Conservation (phyloP, 208 protist species). For the Blechomonas ayalai region DNA sequence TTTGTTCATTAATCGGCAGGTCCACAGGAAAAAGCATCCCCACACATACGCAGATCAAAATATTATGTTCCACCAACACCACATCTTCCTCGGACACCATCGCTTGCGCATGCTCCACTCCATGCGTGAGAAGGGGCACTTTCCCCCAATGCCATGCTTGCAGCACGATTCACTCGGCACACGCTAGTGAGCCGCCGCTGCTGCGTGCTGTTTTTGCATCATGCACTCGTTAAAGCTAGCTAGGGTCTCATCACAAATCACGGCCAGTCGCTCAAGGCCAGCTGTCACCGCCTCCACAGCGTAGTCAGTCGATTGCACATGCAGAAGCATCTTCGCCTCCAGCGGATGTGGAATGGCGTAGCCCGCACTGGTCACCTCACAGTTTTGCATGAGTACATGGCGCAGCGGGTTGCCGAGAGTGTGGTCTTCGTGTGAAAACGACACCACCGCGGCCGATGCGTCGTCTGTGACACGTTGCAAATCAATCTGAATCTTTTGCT, state of each 20-base stretch:
- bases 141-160: too few relatives aligned
- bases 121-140: too few relatives aligned
- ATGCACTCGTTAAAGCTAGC: conserved; percentile 71
- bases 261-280: conserved; percentile 72
- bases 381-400: conserved; percentile 90
- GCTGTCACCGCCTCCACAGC: conserved; percentile 76
- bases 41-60: too few relatives aligned
- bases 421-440: conserved; percentile 89
- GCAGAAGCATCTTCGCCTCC: conserved; percentile 90
- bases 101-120: too few relatives aligned
- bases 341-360: conserved; percentile 93
- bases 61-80: too few relatives aligned
- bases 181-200: too few relatives aligned
- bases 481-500: conserved; percentile 86
- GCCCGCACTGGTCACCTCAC: conserved; percentile 78
- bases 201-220: conserved; percentile 7
- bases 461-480: conserved; percentile 71
- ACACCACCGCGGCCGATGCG: conserved; percentile 69
- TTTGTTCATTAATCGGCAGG: too few relatives aligned
- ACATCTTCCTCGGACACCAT: too few relatives aligned
- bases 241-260: conserved; percentile 72
- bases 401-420: conserved; percentile 90
- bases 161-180: too few relatives aligned
- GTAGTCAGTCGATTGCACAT: conserved; percentile 86
- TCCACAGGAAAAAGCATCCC: too few relatives aligned